Evolutionary conservation across 73 alveolate species (phyloP).

Genomic region (Paramecium primaurelia): DNA sequence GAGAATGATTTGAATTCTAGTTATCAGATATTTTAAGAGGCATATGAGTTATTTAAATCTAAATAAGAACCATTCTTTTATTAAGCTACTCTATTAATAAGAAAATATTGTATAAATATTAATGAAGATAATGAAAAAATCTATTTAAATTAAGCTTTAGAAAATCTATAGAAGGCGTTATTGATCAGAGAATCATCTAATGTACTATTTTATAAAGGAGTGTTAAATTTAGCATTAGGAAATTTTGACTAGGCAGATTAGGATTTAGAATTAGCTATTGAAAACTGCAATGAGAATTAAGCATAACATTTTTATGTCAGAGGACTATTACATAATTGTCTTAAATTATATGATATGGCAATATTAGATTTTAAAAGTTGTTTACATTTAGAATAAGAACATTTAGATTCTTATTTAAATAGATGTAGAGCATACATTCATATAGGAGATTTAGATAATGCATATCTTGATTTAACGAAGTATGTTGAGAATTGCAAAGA

Average conservation of each 20-base stretch:
- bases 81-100: constrained; percentile 28
- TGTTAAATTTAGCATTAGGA: constrained; percentile 18
- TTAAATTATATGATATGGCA: constrained; percentile 27
- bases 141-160: constrained; percentile 30
- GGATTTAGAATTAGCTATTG: constrained; percentile 46
- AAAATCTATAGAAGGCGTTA: neutral
- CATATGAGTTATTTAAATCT: constrained; percentile 37
- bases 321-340: constrained; percentile 37
- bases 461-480: neutral
- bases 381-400: neutral
- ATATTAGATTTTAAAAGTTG: constrained; percentile 49
- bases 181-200: neutral
- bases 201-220: constrained; percentile 2
- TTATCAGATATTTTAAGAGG: constrained; percentile 2
- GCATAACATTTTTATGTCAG: constrained; percentile 42
- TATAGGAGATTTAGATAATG: neutral
- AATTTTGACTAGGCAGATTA: neutral
- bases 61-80: constrained; percentile 46
- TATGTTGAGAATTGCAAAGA: neutral
- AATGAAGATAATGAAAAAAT: neutral
- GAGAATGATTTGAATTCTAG: constrained; percentile 2
- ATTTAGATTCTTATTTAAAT: constrained; percentile 23
- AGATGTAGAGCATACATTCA: neutral
- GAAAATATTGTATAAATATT: neutral
- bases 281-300: constrained; percentile 48